These are phyloP conservation scores for Blepharisma stoltei DNA, from an alignment of 73 alveolate species.

Conservation along the genomic window DNA sequence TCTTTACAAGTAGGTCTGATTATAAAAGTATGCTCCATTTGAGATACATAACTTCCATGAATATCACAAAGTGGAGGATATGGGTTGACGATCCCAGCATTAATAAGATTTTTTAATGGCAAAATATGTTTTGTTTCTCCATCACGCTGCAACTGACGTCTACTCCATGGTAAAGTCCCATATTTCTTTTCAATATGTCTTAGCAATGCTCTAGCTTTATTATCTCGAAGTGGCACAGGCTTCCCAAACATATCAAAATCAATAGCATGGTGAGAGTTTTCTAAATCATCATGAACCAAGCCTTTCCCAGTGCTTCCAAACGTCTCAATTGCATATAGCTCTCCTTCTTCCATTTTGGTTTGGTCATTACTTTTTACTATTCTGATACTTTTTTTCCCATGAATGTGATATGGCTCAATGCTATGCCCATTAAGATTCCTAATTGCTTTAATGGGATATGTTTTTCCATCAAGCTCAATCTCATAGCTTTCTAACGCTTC, in stretches of 20 bases:
- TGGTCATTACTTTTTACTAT: conserved; percentile 82
- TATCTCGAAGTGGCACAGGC: conserved; percentile 76
- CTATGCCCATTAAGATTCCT: conserved; percentile 93
- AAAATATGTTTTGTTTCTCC: conserved; percentile 71
- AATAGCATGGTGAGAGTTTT: conserved; percentile 93
- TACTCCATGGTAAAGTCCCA: conserved; percentile 91
- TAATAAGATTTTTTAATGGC: conserved; percentile 76
- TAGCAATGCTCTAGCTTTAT: conserved; percentile 80
- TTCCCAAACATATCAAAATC: conserved; percentile 72
- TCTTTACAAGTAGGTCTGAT: conserved; percentile 92
- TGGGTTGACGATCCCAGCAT: conserved; percentile 85
- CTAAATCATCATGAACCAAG: conserved; percentile 80
- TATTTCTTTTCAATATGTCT: conserved; percentile 75
- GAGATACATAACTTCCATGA: conserved; percentile 88
- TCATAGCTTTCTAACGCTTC: conserved; percentile 97
- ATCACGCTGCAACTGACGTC: conserved; percentile 93
- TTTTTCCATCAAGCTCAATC: conserved; percentile 84
- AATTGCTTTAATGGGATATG: conserved; percentile 78
- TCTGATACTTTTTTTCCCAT: conserved; percentile 95
- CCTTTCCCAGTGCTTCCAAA: conserved; percentile 99
- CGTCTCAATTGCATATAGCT: conserved; percentile 95
- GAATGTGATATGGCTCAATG: conserved; percentile 84
- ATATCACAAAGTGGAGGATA: conserved; percentile 68
- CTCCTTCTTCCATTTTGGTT: conserved; percentile 94
- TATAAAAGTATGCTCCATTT: conserved; percentile 90